Conservation (phyloP, 2,329 filamentous ascomycete species). For the Xylariaceae sp. region DNA sequence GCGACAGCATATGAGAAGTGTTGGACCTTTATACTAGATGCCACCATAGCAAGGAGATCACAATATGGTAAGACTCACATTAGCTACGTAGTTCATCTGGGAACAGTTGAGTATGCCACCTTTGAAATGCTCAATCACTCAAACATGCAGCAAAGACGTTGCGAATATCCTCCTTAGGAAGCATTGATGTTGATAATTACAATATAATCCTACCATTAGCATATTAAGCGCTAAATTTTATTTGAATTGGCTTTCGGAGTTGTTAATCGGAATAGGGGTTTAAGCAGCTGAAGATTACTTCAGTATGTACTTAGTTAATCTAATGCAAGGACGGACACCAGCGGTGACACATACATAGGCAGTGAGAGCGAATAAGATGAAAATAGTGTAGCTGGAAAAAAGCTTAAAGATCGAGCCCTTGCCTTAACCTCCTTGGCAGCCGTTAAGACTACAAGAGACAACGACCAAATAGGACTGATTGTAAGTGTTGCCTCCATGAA, state of each 20-base stretch:
- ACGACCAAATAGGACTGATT: neutral
- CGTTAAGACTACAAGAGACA: neutral
- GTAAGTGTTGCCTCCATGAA: too few relatives aligned
- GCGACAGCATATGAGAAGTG: neutral
- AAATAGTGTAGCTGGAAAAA: neutral
- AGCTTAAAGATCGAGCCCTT: conserved; percentile 8
- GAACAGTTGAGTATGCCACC: neutral
- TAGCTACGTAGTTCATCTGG: neutral
- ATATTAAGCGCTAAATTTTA: neutral
- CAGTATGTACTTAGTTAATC: too few relatives aligned
- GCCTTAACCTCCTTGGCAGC: conserved; percentile 3
- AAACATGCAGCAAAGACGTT: neutral
- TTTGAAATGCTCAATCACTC: neutral
- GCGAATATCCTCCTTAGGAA: neutral
- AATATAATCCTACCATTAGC: neutral
- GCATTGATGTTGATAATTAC: neutral
- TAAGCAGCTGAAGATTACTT: too few relatives aligned
- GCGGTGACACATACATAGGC: too few relatives aligned
- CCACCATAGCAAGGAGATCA: neutral
- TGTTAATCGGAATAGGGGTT: neutral
- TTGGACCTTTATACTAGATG: neutral
- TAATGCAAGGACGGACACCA: too few relatives aligned
- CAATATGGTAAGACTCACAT: neutral
- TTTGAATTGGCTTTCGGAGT: neutral
- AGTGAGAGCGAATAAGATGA: too few relatives aligned